Evolutionary conservation across 2,329 filamentous ascomycete genomes (phyloP).

Genomic region (Colletotrichum phormii): DNA sequence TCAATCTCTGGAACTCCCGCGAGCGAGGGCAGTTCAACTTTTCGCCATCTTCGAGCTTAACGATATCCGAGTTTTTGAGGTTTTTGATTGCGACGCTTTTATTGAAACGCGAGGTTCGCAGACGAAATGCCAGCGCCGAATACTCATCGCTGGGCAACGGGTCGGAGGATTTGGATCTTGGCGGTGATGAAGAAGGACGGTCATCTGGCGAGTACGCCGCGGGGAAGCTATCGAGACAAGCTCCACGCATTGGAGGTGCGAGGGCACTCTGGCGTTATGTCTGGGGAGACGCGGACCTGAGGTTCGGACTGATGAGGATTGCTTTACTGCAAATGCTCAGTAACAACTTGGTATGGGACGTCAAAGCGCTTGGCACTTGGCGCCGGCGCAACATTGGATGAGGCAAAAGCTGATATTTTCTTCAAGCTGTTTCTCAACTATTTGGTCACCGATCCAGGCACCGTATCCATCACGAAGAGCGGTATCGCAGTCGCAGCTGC

Average conservation of each 20-base stretch:
- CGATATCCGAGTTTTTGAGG: constrained; percentile 45
- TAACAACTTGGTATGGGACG: constrained; percentile 44
- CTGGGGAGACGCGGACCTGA: constrained; percentile 40
- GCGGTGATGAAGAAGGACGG: constrained; percentile 7
- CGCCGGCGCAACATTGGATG: neutral
- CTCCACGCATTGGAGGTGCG: neutral
- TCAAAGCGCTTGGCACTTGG: neutral
- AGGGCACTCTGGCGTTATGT: constrained; percentile 34
- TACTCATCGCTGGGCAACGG: constrained; percentile 21
- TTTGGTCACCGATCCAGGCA: constrained; percentile 45
- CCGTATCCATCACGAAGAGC: constrained; percentile 45
- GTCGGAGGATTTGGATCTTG: constrained; percentile 27
- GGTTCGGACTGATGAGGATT: constrained; percentile 44
- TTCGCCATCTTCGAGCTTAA: constrained; percentile 45
- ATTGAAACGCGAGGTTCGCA: constrained; percentile 40
- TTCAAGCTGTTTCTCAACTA: constrained; percentile 45
- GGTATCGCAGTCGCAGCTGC: constrained; percentile 45
- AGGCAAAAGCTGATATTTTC: neutral
- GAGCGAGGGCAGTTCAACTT: constrained; percentile 42
- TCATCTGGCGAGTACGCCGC: neutral
- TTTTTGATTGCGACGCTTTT: constrained; percentile 43
- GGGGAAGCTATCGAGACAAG: neutral
- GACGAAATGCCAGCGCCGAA: constrained; percentile 19
- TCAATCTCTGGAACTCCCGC: constrained; percentile 46
- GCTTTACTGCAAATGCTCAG: constrained; percentile 47